Conservation (phyloP, 2,329 filamentous ascomycete genomes). For the Trichoderma sp. region DNA sequence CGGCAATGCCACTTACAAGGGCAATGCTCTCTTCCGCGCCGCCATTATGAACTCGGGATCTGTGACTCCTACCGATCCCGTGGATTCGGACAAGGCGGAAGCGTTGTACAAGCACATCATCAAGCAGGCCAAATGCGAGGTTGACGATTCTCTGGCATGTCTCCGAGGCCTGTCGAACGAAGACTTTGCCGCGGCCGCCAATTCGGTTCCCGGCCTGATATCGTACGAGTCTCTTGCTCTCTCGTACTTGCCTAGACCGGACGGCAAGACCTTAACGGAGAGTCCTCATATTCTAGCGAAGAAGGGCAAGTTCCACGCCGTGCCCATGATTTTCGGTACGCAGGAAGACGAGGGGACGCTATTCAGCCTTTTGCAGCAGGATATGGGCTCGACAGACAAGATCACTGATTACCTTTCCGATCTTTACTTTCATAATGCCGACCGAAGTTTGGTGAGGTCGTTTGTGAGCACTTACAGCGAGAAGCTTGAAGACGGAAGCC, state of each 20-base stretch:
- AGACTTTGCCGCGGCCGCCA: conserved; percentile 61
- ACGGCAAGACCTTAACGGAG: conserved; percentile 58
- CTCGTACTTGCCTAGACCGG: conserved; percentile 71
- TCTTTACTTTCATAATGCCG: conserved; percentile 59
- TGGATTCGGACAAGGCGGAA: conserved; percentile 65
- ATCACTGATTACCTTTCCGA: conserved; percentile 60
- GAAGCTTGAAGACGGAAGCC: conserved; percentile 56
- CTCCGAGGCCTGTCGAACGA: conserved; percentile 60
- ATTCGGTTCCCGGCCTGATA: conserved; percentile 66
- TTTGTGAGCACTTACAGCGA: conserved; percentile 62
- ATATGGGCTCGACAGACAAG: conserved; percentile 59
- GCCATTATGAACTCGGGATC: conserved; percentile 76
- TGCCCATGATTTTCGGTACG: conserved; percentile 60
- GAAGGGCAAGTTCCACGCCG: conserved; percentile 47
- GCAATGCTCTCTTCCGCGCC: conserved; percentile 68
- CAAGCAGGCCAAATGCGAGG: conserved; percentile 56
- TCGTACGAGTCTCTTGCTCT: conserved; percentile 66
- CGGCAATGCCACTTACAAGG: conserved; percentile 71
- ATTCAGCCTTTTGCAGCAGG: conserved; percentile 65
- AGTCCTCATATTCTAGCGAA: conserved; percentile 59
- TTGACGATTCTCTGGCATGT: conserved; percentile 60
- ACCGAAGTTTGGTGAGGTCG: conserved; percentile 45
- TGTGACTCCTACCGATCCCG: conserved; percentile 56
- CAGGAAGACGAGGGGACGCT: conserved; percentile 80
- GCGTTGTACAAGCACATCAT: conserved; percentile 61